These are phyloP conservation scores for Backusella westeae DNA, from an alignment of 192 early-diverging fungal species.

Conservation along the genomic window DNA sequence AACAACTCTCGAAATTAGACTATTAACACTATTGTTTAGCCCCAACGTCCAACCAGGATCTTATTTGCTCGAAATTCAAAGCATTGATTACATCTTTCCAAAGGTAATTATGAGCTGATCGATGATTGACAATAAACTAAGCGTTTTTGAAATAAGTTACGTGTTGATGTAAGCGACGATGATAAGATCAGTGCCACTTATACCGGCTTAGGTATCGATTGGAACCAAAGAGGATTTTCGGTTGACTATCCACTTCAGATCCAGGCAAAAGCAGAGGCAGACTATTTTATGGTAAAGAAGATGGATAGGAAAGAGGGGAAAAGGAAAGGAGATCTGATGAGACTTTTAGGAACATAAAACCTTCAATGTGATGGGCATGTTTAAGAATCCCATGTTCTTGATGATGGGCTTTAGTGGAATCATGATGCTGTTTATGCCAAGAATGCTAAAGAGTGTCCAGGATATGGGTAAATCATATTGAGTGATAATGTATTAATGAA, in stretches of 20 bases:
- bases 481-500: background rate
- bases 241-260: conserved; percentile 48
- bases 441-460: conserved; percentile 40
- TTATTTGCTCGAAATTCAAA: conserved; percentile 53
- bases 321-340: background rate
- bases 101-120: conserved; percentile 27
- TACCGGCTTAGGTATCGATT: conserved; percentile 44
- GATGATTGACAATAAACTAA: background rate
- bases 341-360: conserved; percentile 45
- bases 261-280: conserved; percentile 35
- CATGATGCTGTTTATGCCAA: conserved; percentile 57
- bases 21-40: conserved; percentile 30
- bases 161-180: conserved; percentile 42
- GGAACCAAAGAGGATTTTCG: conserved; percentile 42
- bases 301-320: background rate
- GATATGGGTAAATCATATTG: conserved; percentile 31
- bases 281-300: conserved; percentile 50
- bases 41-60: conserved; percentile 44
- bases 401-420: conserved; percentile 56
- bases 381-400: conserved; percentile 60
- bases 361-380: conserved; percentile 49
- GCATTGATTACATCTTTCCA: conserved; percentile 51
- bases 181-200: conserved; percentile 30
- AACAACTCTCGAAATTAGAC: no score
- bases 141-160: conserved; percentile 34